A percentile compares a stretch with the other conserved stretches of the same genome.
Conservation (phyloP, 805 yeast genomes). For the Ogataea ramenticola region DNA sequence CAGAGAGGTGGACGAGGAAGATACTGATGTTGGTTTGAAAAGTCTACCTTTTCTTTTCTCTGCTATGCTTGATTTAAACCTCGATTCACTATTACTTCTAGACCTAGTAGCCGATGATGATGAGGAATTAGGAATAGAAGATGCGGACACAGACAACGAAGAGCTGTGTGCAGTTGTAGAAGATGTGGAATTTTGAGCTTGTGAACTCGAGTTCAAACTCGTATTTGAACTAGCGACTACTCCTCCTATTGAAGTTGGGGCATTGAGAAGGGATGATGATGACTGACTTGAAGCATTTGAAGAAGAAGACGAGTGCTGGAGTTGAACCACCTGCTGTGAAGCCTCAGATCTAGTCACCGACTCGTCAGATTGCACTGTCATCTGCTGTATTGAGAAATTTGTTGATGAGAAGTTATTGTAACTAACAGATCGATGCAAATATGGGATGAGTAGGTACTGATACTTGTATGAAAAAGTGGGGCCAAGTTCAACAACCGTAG, state of each 20-base stretch:
- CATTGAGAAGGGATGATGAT: too few species aligned
- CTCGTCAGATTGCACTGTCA: neutral
- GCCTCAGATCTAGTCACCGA: neutral
- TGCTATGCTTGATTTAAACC: slow-evolving; percentile 22
- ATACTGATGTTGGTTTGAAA: slow-evolving; percentile 18
- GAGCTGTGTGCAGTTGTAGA: neutral
- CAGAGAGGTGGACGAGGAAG: slow-evolving; percentile 5
- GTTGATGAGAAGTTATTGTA: too few species aligned
- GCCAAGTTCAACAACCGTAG: too few species aligned
- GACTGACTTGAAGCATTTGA: neutral
- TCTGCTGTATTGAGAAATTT: too few species aligned
- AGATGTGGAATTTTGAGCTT: neutral
- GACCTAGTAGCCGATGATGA: slow-evolving; percentile 10
- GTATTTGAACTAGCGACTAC: too few species aligned
- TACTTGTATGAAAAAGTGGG: too few species aligned
- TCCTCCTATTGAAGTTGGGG: neutral
- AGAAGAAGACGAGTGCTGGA: neutral
- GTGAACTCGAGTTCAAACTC: neutral
- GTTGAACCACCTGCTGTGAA: neutral
- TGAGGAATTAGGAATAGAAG: neutral
- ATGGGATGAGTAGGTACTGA: too few species aligned
- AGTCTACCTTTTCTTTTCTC: slow-evolving; percentile 28
- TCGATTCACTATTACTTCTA: slow-evolving; percentile 24
- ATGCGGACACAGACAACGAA: neutral
- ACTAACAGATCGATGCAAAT: too few species aligned